phyloP scores from a whole-genome alignment of 2,329 filamentous ascomycete genomes.

The Chrysosporium keratinophilum region DNA sequence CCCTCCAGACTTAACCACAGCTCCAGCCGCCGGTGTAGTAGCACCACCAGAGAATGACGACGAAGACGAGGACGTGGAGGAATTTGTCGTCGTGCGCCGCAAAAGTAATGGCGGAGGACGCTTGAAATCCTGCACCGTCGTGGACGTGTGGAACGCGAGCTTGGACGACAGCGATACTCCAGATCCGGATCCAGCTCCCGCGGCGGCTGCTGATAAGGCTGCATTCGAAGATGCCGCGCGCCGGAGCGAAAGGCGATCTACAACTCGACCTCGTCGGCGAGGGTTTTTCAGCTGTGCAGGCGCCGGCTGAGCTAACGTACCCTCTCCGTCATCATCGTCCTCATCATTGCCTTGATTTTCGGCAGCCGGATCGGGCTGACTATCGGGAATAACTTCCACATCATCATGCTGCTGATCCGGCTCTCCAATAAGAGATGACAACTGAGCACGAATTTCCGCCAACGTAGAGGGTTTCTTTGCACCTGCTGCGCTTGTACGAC shows the following conservation, averaged over 20 bases:
- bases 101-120: constrained; percentile 7
- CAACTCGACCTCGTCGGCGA: constrained; percentile 34
- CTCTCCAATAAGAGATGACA: constrained; percentile 69
- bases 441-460: constrained; percentile 68
- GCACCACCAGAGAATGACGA: constrained; percentile 13
- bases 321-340: constrained; percentile 17
- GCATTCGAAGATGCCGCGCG: constrained; percentile 38
- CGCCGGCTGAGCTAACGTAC: constrained; percentile 20
- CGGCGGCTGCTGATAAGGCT: constrained; percentile 22
- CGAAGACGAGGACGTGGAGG: constrained; percentile 9
- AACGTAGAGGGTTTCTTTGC: constrained; percentile 60
- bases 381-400: constrained; percentile 1
- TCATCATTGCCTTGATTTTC: constrained; percentile 45
- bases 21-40: constrained; percentile 22
- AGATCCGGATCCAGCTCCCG: constrained; percentile 1
- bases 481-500: constrained; percentile 48
- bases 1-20: constrained; percentile 21
- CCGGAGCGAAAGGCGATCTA: constrained; percentile 37
- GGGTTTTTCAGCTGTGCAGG: constrained; percentile 26
- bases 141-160: constrained; percentile 10
- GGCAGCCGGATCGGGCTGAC: constrained; percentile 1
- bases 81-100: constrained; percentile 25
- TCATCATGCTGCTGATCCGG: constrained; percentile 34
- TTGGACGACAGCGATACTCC: constrained; percentile 11
- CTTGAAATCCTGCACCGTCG: constrained; percentile 4